Conservation (phyloP, 768 basidiomycete species). For the Boletus rubescentipes region DNA sequence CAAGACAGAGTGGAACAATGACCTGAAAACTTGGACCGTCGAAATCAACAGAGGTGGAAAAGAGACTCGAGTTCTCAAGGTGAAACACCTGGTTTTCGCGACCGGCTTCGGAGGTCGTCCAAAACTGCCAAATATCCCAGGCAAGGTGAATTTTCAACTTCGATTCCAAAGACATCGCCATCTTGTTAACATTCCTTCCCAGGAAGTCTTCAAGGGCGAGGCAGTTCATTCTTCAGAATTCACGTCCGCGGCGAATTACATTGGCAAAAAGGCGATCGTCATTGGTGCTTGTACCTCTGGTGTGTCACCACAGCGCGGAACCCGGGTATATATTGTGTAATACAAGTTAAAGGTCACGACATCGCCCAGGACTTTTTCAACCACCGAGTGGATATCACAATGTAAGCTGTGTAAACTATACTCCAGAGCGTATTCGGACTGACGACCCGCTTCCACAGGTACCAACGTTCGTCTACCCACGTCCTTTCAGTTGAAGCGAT, state of each 20-base stretch:
- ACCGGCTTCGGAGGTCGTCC: conserved; percentile 50
- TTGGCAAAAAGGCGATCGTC: conserved; percentile 66
- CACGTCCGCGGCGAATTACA: conserved; percentile 45
- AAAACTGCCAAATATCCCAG: conserved; percentile 45
- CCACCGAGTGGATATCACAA: conserved; percentile 31
- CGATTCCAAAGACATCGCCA: not conserved
- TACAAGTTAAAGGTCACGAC: conserved; percentile 31
- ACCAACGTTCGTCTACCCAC: not conserved
- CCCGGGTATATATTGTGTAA: conserved; percentile 2
- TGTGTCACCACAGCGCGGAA: conserved; percentile 18
- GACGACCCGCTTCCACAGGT: not conserved
- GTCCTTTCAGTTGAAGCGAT: not conserved
- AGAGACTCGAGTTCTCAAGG: conserved; percentile 36
- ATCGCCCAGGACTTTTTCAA: conserved; percentile 37
- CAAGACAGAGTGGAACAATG: conserved; percentile 38
- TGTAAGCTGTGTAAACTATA: conserved; percentile 10
- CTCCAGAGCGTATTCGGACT: not conserved
- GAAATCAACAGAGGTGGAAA: conserved; percentile 35
- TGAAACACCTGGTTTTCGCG: conserved; percentile 56
- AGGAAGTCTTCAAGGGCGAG: conserved; percentile 55
- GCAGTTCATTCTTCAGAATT: conserved; percentile 53
- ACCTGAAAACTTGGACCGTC: conserved; percentile 46
- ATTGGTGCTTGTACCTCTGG: conserved; percentile 68
- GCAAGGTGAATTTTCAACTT: conserved; percentile 32
- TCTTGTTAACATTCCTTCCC: not conserved